Evolutionary conservation across 2,329 filamentous ascomycete genomes (phyloP).

Genomic region (Esteya vermicola): DNA sequence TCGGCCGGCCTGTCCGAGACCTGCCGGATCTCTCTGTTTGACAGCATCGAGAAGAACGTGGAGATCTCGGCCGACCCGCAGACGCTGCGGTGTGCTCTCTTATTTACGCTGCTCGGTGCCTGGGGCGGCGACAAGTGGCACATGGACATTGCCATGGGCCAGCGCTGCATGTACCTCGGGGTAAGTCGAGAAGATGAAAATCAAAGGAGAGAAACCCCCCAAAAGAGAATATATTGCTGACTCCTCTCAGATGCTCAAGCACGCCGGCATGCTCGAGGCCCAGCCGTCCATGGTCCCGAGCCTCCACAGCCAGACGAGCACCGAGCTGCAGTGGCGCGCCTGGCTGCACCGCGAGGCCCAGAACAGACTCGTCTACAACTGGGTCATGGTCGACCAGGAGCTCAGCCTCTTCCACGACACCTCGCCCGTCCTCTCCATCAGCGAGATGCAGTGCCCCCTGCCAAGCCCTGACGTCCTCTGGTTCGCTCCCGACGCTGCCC

Average conservation of each 20-base stretch:
- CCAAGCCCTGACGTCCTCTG: constrained; percentile 48
- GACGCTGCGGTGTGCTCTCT: constrained; percentile 44
- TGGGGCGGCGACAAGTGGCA: constrained; percentile 69
- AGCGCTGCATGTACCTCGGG: constrained; percentile 57
- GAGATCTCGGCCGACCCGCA: constrained; percentile 48
- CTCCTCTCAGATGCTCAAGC: constrained; percentile 44
- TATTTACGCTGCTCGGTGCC: constrained; percentile 53
- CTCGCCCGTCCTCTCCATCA: constrained; percentile 47
- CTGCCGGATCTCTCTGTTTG: constrained; percentile 57
- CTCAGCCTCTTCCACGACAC: constrained; percentile 52
- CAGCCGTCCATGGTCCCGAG: constrained; percentile 29
- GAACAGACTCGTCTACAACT: constrained; percentile 58
- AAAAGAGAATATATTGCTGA: background rate
- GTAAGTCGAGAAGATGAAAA: constrained; percentile 22
- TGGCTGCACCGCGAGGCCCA: constrained; percentile 53
- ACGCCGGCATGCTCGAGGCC: constrained; percentile 51
- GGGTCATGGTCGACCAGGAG: constrained; percentile 63
- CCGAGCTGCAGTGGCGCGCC: constrained; percentile 41
- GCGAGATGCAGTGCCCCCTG: constrained; percentile 49
- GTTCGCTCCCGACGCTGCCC: constrained; percentile 40
- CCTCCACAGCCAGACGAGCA: constrained; percentile 26
- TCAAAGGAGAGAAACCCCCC: background rate
- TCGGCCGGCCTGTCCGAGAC: constrained; percentile 55
- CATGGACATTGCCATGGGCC: constrained; percentile 64
- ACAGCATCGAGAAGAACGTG: constrained; percentile 58